Base-by-base conservation (phyloP, 305 asterid genomes). In the Ajuga reptans region DNA sequence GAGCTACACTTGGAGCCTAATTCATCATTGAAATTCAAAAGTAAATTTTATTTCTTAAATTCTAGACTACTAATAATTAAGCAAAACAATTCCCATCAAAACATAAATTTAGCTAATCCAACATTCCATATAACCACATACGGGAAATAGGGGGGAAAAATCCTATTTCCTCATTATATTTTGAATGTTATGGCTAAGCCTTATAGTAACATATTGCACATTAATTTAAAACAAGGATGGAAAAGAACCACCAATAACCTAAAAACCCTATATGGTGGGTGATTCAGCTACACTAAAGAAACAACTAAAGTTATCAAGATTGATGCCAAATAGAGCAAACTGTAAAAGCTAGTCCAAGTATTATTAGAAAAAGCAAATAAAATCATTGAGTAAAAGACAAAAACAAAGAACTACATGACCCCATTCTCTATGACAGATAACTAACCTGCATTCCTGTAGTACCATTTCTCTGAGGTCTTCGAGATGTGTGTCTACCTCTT, bases 371-470 rank as follows among this genome's bases (percentile, higher is more conserved):
- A n/a, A n/a, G n/a, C 11, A 6, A 43, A 16, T 15, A 59, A 6
- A 24, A 14, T 45, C 4, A 12, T 11, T 60, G 37, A 45, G 31
- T n/a, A 24, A 45, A 29, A 41, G 27, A 9, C 3, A 36, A 24
- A 14, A 12, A 56, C 12, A 15, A 36, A 21, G 71, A 36, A 39
- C 17, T 39, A 36, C 47, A 58, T 59, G 24, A 33, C 37, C 4
- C 51, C n/a, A n/a, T n/a, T n/a, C n/a, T n/a, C n/a, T n/a, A n/a
- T 8, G 50, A 39, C 54, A 53, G 59, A 56, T 11, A 42, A 81
- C 87, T 64, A 72, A 91, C 98, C 98, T 91, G 96, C 94, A 87
- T 49, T 78, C 86, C 75, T 81, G 88, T 81, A 92, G 88, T 45
- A 84, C 95, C 34, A 41, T 52, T 52, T 83, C 95, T 79, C 82